These are phyloP conservation scores for Cutaneotrichosporon curvatum DNA, from an alignment of 1,284 basidiomycete species.

Conservation along the genomic window DNA sequence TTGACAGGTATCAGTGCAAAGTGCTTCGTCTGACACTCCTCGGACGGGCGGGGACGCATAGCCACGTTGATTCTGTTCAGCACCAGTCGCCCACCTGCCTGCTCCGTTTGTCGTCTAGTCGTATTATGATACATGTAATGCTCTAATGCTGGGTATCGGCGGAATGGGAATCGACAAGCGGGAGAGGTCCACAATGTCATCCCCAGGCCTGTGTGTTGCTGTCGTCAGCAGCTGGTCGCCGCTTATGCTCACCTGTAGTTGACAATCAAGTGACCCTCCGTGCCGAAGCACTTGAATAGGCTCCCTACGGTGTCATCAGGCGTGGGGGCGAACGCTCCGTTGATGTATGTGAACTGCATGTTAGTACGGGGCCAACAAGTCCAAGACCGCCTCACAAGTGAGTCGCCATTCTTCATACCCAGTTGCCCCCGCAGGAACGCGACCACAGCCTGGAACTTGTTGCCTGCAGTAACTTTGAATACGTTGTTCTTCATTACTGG, in stretches of 20 bases:
- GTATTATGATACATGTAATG: no score
- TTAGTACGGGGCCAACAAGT: background rate
- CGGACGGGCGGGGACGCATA: no score
- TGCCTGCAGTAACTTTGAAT: slow-evolving; percentile 92
- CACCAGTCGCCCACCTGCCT: no score
- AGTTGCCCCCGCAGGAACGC: slow-evolving; percentile 87
- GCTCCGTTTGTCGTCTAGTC: no score
- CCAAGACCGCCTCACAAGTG: slow-evolving; percentile 58
- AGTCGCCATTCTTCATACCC: slow-evolving; percentile 78
- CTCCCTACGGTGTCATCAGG: slow-evolving; percentile 90
- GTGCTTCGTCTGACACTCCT: no score
- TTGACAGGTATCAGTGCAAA: no score
- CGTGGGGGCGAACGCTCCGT: slow-evolving; percentile 89
- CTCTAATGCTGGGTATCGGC: no score
- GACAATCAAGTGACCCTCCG: slow-evolving; percentile 88
- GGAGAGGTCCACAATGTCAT: slow-evolving; percentile 6
- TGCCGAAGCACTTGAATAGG: slow-evolving; percentile 75
- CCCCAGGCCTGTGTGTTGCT: slow-evolving; percentile 42
- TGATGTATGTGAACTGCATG: slow-evolving; percentile 92
- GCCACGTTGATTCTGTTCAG: no score
- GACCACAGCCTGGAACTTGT: slow-evolving; percentile 91
- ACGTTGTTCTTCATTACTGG: slow-evolving; percentile 99
- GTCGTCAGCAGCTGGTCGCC: background rate
- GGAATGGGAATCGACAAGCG: no score
- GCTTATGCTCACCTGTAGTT: slow-evolving; percentile 72